phyloP scores from a whole-genome alignment of 345 rosid genomes.

The Eucalyptus brandiana region DNA sequence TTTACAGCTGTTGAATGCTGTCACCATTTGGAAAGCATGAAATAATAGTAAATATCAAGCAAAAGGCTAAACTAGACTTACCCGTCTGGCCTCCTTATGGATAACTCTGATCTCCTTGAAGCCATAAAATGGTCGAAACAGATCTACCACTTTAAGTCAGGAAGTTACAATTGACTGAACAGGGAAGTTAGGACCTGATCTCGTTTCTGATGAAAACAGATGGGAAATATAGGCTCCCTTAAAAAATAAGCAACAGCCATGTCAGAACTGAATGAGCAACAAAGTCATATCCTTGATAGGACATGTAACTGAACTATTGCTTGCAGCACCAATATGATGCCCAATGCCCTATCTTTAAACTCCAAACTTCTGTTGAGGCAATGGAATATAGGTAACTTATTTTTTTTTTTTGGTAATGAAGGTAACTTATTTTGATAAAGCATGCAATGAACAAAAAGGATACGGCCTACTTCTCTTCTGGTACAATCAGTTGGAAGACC shows the following conservation, averaged over 20 bases:
- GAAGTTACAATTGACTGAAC: not conserved
- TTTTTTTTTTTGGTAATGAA: too few species aligned
- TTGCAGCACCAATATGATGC: not conserved
- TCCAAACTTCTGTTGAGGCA: not conserved
- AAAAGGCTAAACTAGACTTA: constrained; percentile 9
- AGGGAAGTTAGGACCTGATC: not conserved
- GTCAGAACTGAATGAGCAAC: not conserved
- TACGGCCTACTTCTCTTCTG: constrained; percentile 66
- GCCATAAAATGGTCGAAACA: constrained; percentile 51
- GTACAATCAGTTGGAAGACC: constrained; percentile 57
- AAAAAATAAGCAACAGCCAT: not conserved
- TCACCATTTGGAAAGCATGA: not conserved
- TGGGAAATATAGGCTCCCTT: not conserved
- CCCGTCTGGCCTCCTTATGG: constrained; percentile 48
- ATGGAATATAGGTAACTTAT: not conserved
- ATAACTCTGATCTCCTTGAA: constrained; percentile 49
- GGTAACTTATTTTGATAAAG: not conserved
- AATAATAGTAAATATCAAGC: not conserved
- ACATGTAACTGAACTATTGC: not conserved
- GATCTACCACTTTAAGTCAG: constrained; percentile 21
- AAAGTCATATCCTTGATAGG: not conserved
- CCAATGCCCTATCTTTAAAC: not conserved
- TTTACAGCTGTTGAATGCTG: not conserved
- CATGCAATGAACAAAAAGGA: constrained; percentile 17
- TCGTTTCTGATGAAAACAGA: not conserved